Conservation (phyloP, 176 grass and related monocot genomes). For the Tillandsia fasciculata region DNA sequence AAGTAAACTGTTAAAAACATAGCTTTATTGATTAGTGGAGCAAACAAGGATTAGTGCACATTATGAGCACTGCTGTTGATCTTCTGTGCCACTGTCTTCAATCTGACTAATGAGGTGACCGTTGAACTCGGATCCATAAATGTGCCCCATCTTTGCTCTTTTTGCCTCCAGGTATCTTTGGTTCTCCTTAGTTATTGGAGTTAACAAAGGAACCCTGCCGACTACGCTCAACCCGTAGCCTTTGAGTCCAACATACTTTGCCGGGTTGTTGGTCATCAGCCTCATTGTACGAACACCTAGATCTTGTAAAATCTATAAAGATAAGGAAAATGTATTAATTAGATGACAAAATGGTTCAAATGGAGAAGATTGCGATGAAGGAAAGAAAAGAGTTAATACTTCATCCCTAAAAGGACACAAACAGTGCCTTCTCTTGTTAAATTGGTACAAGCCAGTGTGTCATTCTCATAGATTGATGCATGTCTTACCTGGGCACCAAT, state of each 20-base stretch:
- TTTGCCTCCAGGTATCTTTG: constrained; percentile 77
- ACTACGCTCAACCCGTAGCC: constrained; percentile 81
- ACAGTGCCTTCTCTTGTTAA: too few species aligned
- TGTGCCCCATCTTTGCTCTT: constrained; percentile 70
- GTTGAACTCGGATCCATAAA: constrained; percentile 43
- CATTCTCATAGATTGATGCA: neutral
- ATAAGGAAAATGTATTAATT: neutral
- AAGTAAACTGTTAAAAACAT: neutral
- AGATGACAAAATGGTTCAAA: neutral
- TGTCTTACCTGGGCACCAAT: constrained; percentile 71
- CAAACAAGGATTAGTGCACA: neutral
- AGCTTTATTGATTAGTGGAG: neutral
- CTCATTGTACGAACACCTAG: constrained; percentile 81
- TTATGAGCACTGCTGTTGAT: constrained; percentile 11
- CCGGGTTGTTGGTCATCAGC: constrained; percentile 89
- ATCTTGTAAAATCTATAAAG: constrained; percentile 66
- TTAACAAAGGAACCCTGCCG: constrained; percentile 68
- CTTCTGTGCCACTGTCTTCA: neutral
- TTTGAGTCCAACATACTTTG: constrained; percentile 73
- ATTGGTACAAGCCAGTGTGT: too few species aligned
- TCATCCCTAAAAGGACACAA: neutral
- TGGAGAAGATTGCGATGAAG: neutral
- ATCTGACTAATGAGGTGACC: constrained; percentile 15
- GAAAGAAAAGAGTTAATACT: neutral
- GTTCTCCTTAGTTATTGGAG: constrained; percentile 90